A percentile compares a stretch with the other conserved stretches of the same genome.
These are phyloP conservation scores for Lycium barbarum DNA, from an alignment of 257 asterid genomes.

Conservation along the genomic window DNA sequence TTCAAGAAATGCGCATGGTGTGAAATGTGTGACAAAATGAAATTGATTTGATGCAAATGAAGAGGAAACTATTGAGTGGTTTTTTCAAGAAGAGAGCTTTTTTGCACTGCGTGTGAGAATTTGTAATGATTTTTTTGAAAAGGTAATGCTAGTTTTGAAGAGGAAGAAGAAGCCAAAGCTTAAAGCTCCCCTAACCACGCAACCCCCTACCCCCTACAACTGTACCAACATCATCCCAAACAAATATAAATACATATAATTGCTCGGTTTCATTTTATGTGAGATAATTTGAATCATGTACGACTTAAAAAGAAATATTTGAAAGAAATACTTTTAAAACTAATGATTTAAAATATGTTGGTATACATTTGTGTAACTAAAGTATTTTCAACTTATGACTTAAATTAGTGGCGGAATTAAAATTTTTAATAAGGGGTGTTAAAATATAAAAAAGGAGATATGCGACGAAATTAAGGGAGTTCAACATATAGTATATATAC, in stretches of 20 bases:
- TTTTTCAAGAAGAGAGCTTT: constrained; percentile 31
- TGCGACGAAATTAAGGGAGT: too few species aligned
- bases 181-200: neutral
- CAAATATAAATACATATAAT: neutral
- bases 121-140: constrained; percentile 47
- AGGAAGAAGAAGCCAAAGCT: constrained; percentile 28
- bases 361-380: too few species aligned
- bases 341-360: too few species aligned
- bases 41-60: constrained; percentile 2
- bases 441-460: too few species aligned
- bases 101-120: constrained; percentile 31
- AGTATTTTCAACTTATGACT: too few species aligned
- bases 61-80: constrained; percentile 26
- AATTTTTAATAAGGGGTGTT: too few species aligned
- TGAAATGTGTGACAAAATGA: constrained; percentile 21
- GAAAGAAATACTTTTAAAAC: too few species aligned
- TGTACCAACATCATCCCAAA: neutral
- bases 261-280: too few species aligned
- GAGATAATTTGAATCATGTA: too few species aligned
- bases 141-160: constrained; percentile 42
- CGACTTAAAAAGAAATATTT: too few species aligned
- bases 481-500: too few species aligned
- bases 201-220: neutral
- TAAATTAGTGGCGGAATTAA: too few species aligned
- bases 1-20: constrained; percentile 38